A percentile compares a stretch with the other conserved stretches of the same genome.
Evolutionary conservation across 805 yeast species (phyloP).

Genomic region (Starmerella roubikii): DNA sequence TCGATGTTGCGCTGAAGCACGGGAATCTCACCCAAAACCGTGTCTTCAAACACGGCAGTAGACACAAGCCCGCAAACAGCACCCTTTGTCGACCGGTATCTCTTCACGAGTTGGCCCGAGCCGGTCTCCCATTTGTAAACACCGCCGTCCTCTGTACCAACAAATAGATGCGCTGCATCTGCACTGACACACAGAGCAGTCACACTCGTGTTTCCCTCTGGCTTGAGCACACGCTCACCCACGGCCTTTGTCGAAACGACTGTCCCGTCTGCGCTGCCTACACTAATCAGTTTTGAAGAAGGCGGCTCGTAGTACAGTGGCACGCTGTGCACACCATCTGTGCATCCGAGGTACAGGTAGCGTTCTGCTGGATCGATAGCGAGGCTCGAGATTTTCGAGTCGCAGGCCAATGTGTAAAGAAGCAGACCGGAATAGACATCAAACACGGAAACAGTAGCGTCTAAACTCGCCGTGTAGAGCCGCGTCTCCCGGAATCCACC

Average conservation of each 20-base stretch:
- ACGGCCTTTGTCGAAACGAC: conserved; percentile 38
- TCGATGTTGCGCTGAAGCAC: conserved; percentile 21
- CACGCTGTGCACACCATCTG: conserved; percentile 48
- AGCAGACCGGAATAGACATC: conserved; percentile 36
- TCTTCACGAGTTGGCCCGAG: conserved; percentile 25
- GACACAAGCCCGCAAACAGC: conserved; percentile 15
- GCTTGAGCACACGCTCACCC: conserved; percentile 19
- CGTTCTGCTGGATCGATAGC: conserved; percentile 70
- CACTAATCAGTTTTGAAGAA: conserved; percentile 34
- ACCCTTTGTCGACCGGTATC: conserved; percentile 21
- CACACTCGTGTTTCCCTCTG: conserved; percentile 23
- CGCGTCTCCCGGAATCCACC: conserved; percentile 48
- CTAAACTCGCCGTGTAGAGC: conserved; percentile 56
- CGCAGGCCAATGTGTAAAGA: conserved; percentile 59
- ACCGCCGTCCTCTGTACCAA: conserved; percentile 65
- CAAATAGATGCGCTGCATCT: conserved; percentile 59
- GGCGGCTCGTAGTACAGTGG: conserved; percentile 35
- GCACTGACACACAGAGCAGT: conserved; percentile 46
- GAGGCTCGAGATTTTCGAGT: conserved; percentile 41
- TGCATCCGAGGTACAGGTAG: conserved; percentile 53
- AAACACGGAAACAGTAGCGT: conserved; percentile 62
- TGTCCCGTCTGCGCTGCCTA: conserved; percentile 46
- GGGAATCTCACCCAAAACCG: conserved; percentile 17
- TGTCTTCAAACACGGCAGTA: conserved; percentile 1
- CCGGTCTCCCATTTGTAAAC: conserved; percentile 52